Conservation (phyloP, 2,329 filamentous ascomycete species). For the Aspergillus latus region DNA sequence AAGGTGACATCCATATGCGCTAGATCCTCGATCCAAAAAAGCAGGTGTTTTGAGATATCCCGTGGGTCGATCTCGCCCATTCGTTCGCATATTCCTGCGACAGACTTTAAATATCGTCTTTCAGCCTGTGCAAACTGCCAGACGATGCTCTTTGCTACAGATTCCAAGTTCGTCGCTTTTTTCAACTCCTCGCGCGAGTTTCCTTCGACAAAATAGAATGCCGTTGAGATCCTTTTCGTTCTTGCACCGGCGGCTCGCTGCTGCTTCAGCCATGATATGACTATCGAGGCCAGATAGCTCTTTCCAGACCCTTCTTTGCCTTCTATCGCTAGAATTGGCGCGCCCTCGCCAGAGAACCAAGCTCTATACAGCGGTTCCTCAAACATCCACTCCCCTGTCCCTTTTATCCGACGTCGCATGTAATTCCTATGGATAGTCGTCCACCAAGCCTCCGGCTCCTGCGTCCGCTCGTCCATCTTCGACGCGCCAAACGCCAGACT, state of each 20-base stretch:
- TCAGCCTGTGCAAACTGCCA: constrained; percentile 6
- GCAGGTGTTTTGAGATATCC: background rate
- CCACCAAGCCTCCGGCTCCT: background rate
- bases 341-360: background rate
- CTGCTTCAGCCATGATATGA: background rate
- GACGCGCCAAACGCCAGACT: background rate
- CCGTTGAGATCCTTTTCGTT: background rate
- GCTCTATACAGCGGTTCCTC: background rate
- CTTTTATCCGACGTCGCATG: background rate
- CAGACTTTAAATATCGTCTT: constrained; percentile 1
- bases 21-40: constrained; percentile 1
- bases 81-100: background rate
- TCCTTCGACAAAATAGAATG: constrained; percentile 4
- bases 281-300: constrained; percentile 3
- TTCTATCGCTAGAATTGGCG: constrained; percentile 1
- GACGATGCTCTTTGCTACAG: background rate
- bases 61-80: background rate
- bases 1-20: constrained; percentile 2
- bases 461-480: background rate
- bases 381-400: constrained; percentile 2
- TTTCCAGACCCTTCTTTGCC: constrained; percentile 3
- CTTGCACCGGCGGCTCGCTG: background rate
- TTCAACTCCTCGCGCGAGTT: background rate
- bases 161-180: background rate
- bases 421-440: background rate